Evolutionary conservation across 2,329 filamentous ascomycete genomes (phyloP).

Genomic region (Fusarium scirpi): DNA sequence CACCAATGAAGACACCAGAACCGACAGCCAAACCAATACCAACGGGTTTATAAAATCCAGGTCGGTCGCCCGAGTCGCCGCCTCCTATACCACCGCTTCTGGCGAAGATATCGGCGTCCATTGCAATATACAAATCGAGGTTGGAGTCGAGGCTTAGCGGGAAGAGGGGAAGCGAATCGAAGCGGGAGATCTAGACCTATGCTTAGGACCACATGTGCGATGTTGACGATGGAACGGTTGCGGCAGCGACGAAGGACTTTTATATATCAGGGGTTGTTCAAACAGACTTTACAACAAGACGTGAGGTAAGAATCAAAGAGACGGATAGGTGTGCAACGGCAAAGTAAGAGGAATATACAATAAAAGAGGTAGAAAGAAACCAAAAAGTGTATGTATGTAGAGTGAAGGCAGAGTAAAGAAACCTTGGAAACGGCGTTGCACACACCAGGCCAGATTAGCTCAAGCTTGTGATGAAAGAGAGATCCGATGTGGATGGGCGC

Average conservation of each 20-base stretch:
- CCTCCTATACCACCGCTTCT: constrained; percentile 36
- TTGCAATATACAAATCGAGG: constrained; percentile 16
- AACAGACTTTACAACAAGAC: constrained; percentile 4
- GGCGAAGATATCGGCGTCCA: constrained; percentile 44
- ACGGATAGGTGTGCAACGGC: not conserved
- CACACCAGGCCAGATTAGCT: constrained; percentile 14
- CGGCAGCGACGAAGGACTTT: constrained; percentile 39
- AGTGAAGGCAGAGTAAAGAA: constrained; percentile 27
- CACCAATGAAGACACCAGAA: constrained; percentile 92
- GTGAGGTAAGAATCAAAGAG: not conserved
- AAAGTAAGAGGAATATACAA: constrained; percentile 13
- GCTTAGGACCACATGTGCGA: constrained; percentile 46
- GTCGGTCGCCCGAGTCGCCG: constrained; percentile 51
- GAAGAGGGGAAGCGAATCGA: constrained; percentile 18
- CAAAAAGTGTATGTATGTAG: constrained; percentile 5
- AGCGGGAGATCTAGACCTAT: constrained; percentile 19
- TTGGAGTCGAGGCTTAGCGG: not conserved
- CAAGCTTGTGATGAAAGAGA: constrained; percentile 38
- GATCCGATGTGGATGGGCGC: constrained; percentile 25
- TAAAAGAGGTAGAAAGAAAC: constrained; percentile 18
- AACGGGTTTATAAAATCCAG: constrained; percentile 80
- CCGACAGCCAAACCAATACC: constrained; percentile 87
- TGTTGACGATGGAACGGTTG: constrained; percentile 29
- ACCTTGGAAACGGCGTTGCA: constrained; percentile 40
- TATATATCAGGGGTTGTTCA: constrained; percentile 18